These are phyloP conservation scores for Colletotrichum sp. DNA, from an alignment of 2,329 filamentous ascomycete species.

Conservation along the genomic window DNA sequence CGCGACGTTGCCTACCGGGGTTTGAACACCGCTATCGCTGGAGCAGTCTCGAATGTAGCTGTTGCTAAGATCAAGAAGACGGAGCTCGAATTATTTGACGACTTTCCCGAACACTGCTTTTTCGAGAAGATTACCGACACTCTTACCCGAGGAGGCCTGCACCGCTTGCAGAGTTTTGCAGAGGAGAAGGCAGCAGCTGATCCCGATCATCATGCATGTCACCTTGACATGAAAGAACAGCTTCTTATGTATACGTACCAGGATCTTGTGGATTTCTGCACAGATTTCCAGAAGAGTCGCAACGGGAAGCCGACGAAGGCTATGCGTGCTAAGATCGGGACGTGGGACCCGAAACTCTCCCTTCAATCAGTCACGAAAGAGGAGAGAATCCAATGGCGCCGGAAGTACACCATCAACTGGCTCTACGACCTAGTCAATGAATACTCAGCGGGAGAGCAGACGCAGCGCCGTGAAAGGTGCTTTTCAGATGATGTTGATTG, in stretches of 20 bases:
- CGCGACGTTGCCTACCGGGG: neutral
- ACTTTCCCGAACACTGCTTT: neutral
- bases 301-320: constrained; percentile 50
- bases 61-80: neutral
- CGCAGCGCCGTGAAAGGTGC: constrained; percentile 38
- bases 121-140: neutral
- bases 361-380: constrained; percentile 39
- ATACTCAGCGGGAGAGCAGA: constrained; percentile 44
- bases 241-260: constrained; percentile 47
- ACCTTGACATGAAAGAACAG: constrained; percentile 47
- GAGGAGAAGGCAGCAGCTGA: neutral
- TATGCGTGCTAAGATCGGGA: constrained; percentile 40
- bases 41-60: neutral
- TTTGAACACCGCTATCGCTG: neutral
- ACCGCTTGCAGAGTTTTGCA: neutral
- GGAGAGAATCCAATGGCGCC: constrained; percentile 49
- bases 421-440: constrained; percentile 56
- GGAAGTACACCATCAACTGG: constrained; percentile 55
- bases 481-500: neutral
- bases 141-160: neutral
- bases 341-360: constrained; percentile 48
- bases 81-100: neutral
- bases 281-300: constrained; percentile 48
- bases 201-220: neutral
- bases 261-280: constrained; percentile 48